Evolutionary conservation across 371 early-diverging fungal species (phyloP).

Genomic region (Sporodiniella umbellata): DNA sequence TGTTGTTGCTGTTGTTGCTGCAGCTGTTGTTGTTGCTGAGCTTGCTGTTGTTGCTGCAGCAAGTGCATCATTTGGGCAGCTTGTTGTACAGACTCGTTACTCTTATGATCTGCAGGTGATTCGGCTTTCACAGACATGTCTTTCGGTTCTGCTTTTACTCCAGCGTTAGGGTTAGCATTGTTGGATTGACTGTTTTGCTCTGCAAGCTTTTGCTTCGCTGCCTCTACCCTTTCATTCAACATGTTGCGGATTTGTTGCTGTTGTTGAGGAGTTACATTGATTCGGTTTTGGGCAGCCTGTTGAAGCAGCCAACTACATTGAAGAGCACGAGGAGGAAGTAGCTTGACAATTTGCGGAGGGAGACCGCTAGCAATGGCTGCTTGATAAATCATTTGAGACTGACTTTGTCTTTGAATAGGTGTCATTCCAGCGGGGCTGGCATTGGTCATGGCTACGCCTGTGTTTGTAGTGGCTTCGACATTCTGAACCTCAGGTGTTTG

Average conservation of each 20-base stretch:
- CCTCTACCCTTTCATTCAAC: conserved; percentile 30
- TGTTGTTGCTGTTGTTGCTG: conserved; percentile 8
- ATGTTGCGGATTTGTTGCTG: conserved; percentile 29
- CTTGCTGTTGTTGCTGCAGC: conserved; percentile 13
- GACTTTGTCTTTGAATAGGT: conserved; percentile 14
- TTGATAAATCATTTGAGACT: conserved; percentile 33
- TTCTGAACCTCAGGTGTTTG: conserved; percentile 1
- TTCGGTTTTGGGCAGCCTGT: conserved; percentile 32
- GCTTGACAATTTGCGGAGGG: conserved; percentile 31
- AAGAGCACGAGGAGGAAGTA: conserved; percentile 32
- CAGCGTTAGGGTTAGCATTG: too few species aligned
- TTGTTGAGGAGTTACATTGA: conserved; percentile 19
- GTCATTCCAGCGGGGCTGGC: conserved; percentile 16
- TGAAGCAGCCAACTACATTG: conserved; percentile 40
- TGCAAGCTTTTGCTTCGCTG: conserved; percentile 17
- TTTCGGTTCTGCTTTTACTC: not conserved
- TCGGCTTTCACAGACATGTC: not conserved
- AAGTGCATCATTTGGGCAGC: conserved; percentile 4
- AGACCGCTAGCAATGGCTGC: conserved; percentile 37
- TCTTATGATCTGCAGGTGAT: conserved; percentile 1
- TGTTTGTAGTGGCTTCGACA: not conserved
- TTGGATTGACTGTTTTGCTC: too few species aligned
- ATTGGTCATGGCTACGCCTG: conserved; percentile 1
- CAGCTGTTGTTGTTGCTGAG: conserved; percentile 11
- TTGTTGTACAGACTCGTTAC: conserved; percentile 6